These are phyloP conservation scores for Stylosanthes scabra DNA, from an alignment of 331 rosid genomes.

Conservation along the genomic window DNA sequence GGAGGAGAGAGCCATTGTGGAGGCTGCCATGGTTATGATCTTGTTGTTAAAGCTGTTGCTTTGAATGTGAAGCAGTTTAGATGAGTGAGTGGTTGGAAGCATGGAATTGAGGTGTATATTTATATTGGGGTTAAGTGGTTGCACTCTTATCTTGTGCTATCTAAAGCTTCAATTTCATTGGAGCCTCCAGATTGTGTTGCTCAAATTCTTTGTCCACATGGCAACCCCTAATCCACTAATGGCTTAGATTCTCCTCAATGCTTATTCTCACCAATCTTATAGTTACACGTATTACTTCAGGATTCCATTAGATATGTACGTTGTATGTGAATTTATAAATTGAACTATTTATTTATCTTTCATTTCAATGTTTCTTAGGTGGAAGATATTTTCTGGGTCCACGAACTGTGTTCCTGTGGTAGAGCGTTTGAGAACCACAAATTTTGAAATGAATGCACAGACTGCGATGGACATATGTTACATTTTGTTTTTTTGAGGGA, in stretches of 20 bases:
- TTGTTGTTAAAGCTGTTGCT: not conserved
- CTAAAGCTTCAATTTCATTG: slow-evolving; percentile 36
- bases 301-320: slow-evolving; percentile 32
- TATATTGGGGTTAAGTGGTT: slow-evolving; percentile 2
- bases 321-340: not conserved
- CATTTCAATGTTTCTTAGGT: slow-evolving; percentile 16
- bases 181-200: slow-evolving; percentile 23
- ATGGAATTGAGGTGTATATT: slow-evolving; percentile 7
- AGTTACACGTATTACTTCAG: slow-evolving; percentile 26
- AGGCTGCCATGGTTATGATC: slow-evolving; percentile 63
- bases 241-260: slow-evolving; percentile 29
- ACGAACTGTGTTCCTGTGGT: not conserved
- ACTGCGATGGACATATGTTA: not conserved
- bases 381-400: slow-evolving; percentile 39
- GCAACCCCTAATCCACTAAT: slow-evolving; percentile 36
- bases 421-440: slow-evolving; percentile 35
- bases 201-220: slow-evolving; percentile 21
- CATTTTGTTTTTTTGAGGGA: not conserved
- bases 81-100: not conserved
- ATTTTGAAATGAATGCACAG: not conserved
- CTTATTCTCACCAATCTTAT: not conserved
- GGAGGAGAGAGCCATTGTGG: slow-evolving; percentile 87
- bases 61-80: not conserved
- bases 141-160: slow-evolving; percentile 39
- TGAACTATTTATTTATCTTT: not conserved